Percentiles rank a stretch among this genome's conserved stretches.
phyloP scores from a whole-genome alignment of 2,329 filamentous ascomycete species.

The Huntiella abstrusa region DNA sequence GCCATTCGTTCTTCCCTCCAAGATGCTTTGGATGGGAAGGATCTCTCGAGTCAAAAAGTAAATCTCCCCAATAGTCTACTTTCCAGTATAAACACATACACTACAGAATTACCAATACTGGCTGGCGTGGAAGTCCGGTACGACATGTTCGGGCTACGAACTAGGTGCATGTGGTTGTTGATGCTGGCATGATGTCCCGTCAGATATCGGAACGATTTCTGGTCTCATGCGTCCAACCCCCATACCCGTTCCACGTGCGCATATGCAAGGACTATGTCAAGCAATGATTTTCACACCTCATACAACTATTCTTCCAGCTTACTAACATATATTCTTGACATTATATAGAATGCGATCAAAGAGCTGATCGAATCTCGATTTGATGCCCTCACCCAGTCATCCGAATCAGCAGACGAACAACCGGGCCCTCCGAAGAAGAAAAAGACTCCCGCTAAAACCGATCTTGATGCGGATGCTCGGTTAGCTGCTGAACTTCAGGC shows the following conservation, averaged over 20 bases:
- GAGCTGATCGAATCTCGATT: constrained; percentile 55
- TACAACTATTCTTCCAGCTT: not conserved
- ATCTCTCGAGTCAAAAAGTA: constrained; percentile 41
- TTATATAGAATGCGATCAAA: constrained; percentile 45
- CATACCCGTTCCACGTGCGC: too few relatives aligned
- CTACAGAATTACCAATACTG: too few relatives aligned
- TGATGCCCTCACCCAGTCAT: constrained; percentile 42
- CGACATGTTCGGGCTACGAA: too few relatives aligned
- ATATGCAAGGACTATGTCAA: too few relatives aligned
- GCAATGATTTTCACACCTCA: too few relatives aligned
- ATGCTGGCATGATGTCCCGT: too few relatives aligned
- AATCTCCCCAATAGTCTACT: not conserved
- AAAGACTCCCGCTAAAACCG: constrained; percentile 15
- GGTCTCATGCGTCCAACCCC: too few relatives aligned
- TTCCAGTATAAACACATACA: too few relatives aligned
- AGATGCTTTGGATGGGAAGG: constrained; percentile 33
- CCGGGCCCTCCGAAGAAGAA: constrained; percentile 13
- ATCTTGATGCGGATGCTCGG: constrained; percentile 60
- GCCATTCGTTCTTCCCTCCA: constrained; percentile 41
- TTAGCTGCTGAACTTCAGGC: constrained; percentile 79
- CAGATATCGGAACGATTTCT: too few relatives aligned
- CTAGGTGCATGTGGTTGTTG: too few relatives aligned
- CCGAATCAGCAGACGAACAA: constrained; percentile 13
- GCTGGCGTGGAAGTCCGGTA: too few relatives aligned
- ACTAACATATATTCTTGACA: not conserved